Percentiles rank a stretch among this genome's conserved stretches.
Evolutionary conservation across 257 asterid species (phyloP).

Genomic region (Fraxinus quadrangulata): DNA sequence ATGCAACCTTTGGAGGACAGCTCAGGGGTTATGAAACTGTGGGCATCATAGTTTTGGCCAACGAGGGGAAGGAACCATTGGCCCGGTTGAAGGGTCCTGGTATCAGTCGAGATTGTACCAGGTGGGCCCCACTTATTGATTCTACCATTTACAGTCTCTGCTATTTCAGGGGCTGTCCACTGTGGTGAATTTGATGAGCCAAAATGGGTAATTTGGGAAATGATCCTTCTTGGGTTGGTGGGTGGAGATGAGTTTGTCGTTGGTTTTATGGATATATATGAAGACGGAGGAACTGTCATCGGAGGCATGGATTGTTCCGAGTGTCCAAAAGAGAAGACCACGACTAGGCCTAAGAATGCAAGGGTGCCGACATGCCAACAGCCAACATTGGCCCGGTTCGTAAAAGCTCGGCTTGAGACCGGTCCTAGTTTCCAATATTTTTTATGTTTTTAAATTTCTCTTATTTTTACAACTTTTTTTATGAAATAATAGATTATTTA

Average conservation of each 20-base stretch:
- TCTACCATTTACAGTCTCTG: constrained; percentile 26
- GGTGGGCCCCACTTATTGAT: constrained; percentile 32
- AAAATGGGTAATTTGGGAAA: not conserved
- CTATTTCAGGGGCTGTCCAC: constrained; percentile 36
- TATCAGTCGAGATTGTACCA: constrained; percentile 39
- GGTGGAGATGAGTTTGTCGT: not conserved
- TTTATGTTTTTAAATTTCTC: no score
- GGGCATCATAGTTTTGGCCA: constrained; percentile 39
- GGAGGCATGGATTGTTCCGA: not conserved
- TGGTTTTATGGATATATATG: no score
- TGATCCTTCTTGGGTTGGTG: not conserved
- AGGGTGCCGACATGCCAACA: not conserved
- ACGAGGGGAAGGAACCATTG: constrained; percentile 40
- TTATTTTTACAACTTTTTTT: no score
- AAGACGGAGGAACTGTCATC: not conserved
- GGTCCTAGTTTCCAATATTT: not conserved
- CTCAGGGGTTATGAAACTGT: constrained; percentile 31
- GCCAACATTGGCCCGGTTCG: not conserved
- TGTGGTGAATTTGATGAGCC: constrained; percentile 14
- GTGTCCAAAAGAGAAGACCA: not conserved
- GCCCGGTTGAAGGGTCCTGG: constrained; percentile 37
- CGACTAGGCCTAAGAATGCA: not conserved
- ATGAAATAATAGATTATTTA: no score
- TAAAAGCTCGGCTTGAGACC: not conserved
- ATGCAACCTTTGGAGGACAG: constrained; percentile 22